Evolutionary conservation across 1,139 yeast species (phyloP), one percentile per base, ranked within the genome.

Genomic region (Wickerhamiella infanticola): DNA sequence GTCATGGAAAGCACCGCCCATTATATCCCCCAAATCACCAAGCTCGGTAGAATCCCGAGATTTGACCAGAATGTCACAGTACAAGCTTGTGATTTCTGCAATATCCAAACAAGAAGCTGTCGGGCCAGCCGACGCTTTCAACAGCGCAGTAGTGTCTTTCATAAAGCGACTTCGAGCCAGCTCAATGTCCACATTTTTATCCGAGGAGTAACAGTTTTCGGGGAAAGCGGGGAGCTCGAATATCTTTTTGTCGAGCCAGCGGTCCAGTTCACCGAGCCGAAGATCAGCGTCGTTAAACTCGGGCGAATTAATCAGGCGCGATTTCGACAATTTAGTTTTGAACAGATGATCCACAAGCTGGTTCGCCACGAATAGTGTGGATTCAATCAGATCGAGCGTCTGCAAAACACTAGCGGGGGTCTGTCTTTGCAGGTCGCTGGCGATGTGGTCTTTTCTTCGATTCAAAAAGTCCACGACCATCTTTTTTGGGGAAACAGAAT

Each of bases 261-360:
- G 26, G 24, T 38, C 37, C 5, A 13, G 27, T 4, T 27, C 37
- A 24, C 9, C 24, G 13, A 42, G 36, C 6, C 18, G 27, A 23
- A 43, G 33, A 18, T 27, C 35, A 5, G 29, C 35, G 7, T 31
- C 42, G 13, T 42, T 35, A 8, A 52, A 47, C 37, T 50, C 51
- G 6, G 51, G 43, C 33, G 42, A 35, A 23, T 51, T 51, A 3
- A 43, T 33, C 6, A 52, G 37, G 4, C 43, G 36, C 5, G 50
- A 46, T 29, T 45, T 44, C 4, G 50, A 41, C 18, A 52, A 46
- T 1, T 46, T 39, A 3, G 36, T 24, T 6, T 35, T 27, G 27
- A 45, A 43, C 24, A 43, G 26, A 36, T 43, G 40, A 23, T 36
- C 46, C 3, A 37, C 18, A 3, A 43, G 42, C 29, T 43, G 46